Percentiles rank a stretch among this genome's conserved stretches.
Conservation (phyloP, 345 rosid genomes). For the Viola odorata region DNA sequence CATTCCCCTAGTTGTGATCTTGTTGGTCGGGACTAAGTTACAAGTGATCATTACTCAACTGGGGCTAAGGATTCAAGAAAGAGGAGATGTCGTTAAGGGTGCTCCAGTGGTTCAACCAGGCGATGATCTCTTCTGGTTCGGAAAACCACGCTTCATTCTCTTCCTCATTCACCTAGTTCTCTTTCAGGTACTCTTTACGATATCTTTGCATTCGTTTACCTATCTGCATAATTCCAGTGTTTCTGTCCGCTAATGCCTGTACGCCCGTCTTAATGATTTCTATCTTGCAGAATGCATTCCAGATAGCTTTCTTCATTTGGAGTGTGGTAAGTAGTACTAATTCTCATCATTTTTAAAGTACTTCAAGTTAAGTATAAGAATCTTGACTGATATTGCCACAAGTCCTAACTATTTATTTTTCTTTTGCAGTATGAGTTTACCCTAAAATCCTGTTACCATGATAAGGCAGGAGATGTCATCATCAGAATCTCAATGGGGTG, state of each 20-base stretch:
- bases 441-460: slow-evolving; percentile 57
- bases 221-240: neutral
- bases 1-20: slow-evolving; percentile 66
- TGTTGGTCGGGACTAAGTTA: slow-evolving; percentile 72
- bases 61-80: slow-evolving; percentile 72
- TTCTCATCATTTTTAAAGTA: neutral
- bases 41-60: slow-evolving; percentile 78
- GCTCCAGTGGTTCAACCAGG: slow-evolving; percentile 87
- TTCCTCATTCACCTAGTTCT: slow-evolving; percentile 82
- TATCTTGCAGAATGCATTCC: slow-evolving; percentile 72
- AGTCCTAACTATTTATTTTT: neutral
- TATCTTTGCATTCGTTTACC: neutral
- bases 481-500: slow-evolving; percentile 83
- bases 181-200: slow-evolving; percentile 54
- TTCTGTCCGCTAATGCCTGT: neutral
- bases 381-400: too few species aligned
- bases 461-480: slow-evolving; percentile 36
- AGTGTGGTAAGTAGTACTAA: slow-evolving; percentile 45
- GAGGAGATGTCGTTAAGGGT: slow-evolving; percentile 87
- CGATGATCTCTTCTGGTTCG: slow-evolving; percentile 94
- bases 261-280: neutral
- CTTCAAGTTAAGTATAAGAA: neutral
- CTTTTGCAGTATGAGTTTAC: slow-evolving; percentile 52
- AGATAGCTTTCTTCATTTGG: slow-evolving; percentile 81
- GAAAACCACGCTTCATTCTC: slow-evolving; percentile 76